These are phyloP conservation scores for Juncus effusus DNA, from an alignment of 176 grass and related monocot species.

Conservation along the genomic window DNA sequence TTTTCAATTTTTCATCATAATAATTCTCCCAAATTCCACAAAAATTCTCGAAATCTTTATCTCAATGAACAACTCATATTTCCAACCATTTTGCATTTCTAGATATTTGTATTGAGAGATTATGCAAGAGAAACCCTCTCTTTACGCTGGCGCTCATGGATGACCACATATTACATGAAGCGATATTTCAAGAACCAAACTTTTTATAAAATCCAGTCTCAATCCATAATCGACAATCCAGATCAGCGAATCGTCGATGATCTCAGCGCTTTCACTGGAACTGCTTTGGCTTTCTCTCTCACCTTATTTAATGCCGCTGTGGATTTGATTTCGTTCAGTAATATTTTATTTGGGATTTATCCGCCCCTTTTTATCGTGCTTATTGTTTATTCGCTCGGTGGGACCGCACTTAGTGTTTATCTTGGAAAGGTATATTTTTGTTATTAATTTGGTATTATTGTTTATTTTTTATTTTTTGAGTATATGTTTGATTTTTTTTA, in stretches of 20 bases:
- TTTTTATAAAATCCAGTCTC: constrained; percentile 95
- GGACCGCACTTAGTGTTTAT: constrained; percentile 78
- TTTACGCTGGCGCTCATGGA: constrained; percentile 97
- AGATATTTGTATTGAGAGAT: constrained; percentile 98
- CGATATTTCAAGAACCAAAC: constrained; percentile 81
- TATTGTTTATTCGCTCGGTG: constrained; percentile 91
- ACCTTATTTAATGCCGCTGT: constrained; percentile 79
- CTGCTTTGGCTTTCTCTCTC: constrained; percentile 79
- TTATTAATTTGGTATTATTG: background rate
- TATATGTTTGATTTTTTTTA: constrained; percentile 19
- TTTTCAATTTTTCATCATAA: constrained; percentile 23
- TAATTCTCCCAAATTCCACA: background rate
- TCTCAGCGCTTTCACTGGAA: constrained; percentile 87
- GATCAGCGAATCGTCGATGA: constrained; percentile 98
- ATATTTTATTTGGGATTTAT: constrained; percentile 95
- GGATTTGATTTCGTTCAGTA: constrained; percentile 97
- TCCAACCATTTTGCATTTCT: constrained; percentile 16
- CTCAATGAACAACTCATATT: background rate
- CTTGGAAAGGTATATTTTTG: constrained; percentile 77
- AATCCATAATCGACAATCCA: constrained; percentile 91
- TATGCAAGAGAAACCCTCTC: constrained; percentile 97
- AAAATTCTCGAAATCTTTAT: too few relatives aligned
- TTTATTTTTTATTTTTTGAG: constrained; percentile 12
- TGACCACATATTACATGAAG: constrained; percentile 96
- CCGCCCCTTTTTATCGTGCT: constrained; percentile 92